Conservation (phyloP, 352 stramenopile genomes). For the Aphanomyces cochlioides region DNA sequence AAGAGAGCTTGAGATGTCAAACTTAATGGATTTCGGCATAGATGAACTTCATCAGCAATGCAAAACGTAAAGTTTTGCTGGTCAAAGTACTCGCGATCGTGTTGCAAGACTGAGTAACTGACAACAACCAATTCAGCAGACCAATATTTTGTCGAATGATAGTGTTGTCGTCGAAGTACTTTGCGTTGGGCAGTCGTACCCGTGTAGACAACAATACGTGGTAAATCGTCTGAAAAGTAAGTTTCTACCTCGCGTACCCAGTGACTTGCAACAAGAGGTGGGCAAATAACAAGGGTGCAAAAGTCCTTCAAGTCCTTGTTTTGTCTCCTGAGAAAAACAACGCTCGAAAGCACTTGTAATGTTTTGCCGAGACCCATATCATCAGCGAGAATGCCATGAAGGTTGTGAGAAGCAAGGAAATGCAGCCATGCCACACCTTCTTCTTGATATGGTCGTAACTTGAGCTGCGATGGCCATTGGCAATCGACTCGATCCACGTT, state of each 20-base stretch:
- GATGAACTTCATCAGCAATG: slow-evolving; percentile 97
- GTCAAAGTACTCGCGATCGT: slow-evolving; percentile 67
- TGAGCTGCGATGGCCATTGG: not conserved
- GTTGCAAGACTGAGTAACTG: slow-evolving; percentile 87
- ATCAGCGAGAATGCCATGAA: slow-evolving; percentile 79
- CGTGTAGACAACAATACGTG: slow-evolving; percentile 74
- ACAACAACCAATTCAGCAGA: slow-evolving; percentile 49
- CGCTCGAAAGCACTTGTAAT: slow-evolving; percentile 88
- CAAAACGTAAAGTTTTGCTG: slow-evolving; percentile 70
- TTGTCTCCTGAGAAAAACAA: slow-evolving; percentile 56
- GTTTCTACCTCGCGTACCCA: slow-evolving; percentile 90
- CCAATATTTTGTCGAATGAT: slow-evolving; percentile 27
- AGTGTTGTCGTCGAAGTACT: slow-evolving; percentile 44
- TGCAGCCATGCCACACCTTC: slow-evolving; percentile 73
- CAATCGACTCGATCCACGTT: not conserved
- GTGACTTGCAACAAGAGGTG: slow-evolving; percentile 92
- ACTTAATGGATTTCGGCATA: slow-evolving; percentile 95
- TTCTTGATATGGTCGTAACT: slow-evolving; percentile 61
- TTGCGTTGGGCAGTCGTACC: slow-evolving; percentile 49
- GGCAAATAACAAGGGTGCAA: slow-evolving; percentile 87
- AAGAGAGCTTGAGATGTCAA: slow-evolving; percentile 80
- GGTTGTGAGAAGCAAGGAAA: slow-evolving; percentile 64
- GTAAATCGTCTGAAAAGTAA: slow-evolving; percentile 72
- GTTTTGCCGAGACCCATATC: slow-evolving; percentile 95
- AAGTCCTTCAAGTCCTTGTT: slow-evolving; percentile 16